Evolutionary conservation across 2,329 filamentous ascomycete genomes (phyloP).

Genomic region (Penicillium nordicum): DNA sequence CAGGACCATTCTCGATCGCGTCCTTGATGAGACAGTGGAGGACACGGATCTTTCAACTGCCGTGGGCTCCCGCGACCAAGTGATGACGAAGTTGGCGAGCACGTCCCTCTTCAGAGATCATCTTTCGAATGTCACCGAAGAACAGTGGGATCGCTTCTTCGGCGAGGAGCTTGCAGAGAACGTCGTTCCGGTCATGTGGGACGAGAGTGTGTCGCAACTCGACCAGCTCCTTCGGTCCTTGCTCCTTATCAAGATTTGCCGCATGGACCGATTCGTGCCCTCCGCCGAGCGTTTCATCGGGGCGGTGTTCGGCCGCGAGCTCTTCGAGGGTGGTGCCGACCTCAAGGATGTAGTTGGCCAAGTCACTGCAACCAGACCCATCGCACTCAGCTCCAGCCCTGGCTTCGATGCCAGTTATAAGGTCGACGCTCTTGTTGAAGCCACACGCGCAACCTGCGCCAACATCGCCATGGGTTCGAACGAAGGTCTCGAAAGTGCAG

Average conservation of each 20-base stretch:
- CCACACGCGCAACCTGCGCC: constrained; percentile 75
- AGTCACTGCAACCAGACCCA: constrained; percentile 77
- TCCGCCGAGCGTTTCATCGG: constrained; percentile 86
- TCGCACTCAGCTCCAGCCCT: constrained; percentile 88
- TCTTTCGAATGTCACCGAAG: constrained; percentile 59
- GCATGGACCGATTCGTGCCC: constrained; percentile 91
- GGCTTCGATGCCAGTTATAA: constrained; percentile 99
- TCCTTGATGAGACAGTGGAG: constrained; percentile 73
- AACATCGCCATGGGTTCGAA: constrained; percentile 99
- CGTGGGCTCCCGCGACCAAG: constrained; percentile 61
- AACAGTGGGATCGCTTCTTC: constrained; percentile 78
- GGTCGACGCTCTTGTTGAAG: constrained; percentile 89
- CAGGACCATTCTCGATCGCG: constrained; percentile 77
- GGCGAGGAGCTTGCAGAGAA: constrained; percentile 83
- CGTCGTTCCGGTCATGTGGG: constrained; percentile 73
- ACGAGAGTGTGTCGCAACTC: constrained; percentile 59
- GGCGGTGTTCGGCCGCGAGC: constrained; percentile 75
- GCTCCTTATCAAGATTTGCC: constrained; percentile 87
- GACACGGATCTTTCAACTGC: constrained; percentile 76
- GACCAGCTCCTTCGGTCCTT: constrained; percentile 80
- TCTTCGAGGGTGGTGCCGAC: constrained; percentile 83
- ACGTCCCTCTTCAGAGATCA: constrained; percentile 70
- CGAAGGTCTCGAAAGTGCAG: constrained; percentile 84
- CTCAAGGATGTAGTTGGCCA: constrained; percentile 79
- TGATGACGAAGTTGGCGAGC: constrained; percentile 64